phyloP scores from a whole-genome alignment of 1,139 yeast species.

The Pichia sp. region DNA sequence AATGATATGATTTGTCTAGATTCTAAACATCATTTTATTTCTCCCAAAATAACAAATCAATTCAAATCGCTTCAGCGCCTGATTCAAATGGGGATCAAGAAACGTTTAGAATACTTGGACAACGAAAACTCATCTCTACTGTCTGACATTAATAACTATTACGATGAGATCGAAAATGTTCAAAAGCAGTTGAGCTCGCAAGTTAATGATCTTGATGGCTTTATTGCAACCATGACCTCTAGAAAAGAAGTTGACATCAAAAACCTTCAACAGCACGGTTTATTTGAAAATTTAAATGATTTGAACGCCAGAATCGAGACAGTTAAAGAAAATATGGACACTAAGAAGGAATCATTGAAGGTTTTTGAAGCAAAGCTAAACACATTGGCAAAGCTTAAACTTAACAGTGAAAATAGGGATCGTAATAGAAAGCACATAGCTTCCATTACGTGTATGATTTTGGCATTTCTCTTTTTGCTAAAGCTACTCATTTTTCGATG shows the following conservation, averaged over 20 bases:
- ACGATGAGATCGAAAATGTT: slow-evolving; percentile 21
- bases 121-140: slow-evolving; percentile 25
- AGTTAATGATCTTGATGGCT: slow-evolving; percentile 19
- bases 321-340: slow-evolving; percentile 21
- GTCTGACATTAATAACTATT: slow-evolving; percentile 21
- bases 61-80: slow-evolving; percentile 21
- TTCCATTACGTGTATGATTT: neutral
- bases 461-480: neutral
- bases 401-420: slow-evolving; percentile 17
- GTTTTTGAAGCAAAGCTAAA: slow-evolving; percentile 23
- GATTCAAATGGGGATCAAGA: slow-evolving; percentile 24
- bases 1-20: slow-evolving; percentile 1
- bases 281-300: slow-evolving; percentile 28
- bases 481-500: neutral
- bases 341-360: slow-evolving; percentile 24
- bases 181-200: slow-evolving; percentile 19
- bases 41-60: slow-evolving; percentile 13
- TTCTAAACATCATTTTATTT: slow-evolving; percentile 11
- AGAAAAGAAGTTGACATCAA: slow-evolving; percentile 21
- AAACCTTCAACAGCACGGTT: slow-evolving; percentile 20
- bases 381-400: slow-evolving; percentile 22
- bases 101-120: slow-evolving; percentile 22
- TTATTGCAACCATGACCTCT: slow-evolving; percentile 18
- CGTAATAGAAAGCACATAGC: slow-evolving; percentile 19
- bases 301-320: slow-evolving; percentile 24